Conservation (phyloP, 257 asterid species). For the Nicotiana obtusifolia region DNA sequence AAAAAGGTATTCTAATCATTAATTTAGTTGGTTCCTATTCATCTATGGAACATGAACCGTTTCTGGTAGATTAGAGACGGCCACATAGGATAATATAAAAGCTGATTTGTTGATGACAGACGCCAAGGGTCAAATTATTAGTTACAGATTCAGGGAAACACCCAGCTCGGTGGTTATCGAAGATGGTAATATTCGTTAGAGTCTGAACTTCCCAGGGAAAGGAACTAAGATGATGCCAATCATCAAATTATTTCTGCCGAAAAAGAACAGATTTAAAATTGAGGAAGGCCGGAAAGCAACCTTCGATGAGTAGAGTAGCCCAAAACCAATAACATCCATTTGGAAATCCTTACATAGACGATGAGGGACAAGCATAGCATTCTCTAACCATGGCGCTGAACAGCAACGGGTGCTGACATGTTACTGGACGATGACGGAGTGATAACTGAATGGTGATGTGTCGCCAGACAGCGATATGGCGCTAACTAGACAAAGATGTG, state of each 20-base stretch:
- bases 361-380: background rate
- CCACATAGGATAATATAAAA: background rate
- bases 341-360: background rate
- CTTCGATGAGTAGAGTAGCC: background rate
- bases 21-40: background rate
- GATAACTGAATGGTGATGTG: background rate
- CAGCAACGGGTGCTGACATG: background rate
- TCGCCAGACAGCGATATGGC: background rate
- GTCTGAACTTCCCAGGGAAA: background rate
- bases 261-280: background rate
- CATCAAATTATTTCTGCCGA: background rate
- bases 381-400: background rate
- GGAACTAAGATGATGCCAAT: background rate
- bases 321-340: background rate
- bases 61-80: background rate
- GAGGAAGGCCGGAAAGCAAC: background rate
- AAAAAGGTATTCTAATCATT: background rate
- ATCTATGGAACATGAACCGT: background rate
- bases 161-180: background rate
- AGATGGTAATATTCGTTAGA: background rate
- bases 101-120: background rate
- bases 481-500: background rate
- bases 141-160: background rate
- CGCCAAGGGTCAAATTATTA: background rate
- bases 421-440: background rate